phyloP scores from a whole-genome alignment of 768 basidiomycete species.

The Podaxis sp. region DNA sequence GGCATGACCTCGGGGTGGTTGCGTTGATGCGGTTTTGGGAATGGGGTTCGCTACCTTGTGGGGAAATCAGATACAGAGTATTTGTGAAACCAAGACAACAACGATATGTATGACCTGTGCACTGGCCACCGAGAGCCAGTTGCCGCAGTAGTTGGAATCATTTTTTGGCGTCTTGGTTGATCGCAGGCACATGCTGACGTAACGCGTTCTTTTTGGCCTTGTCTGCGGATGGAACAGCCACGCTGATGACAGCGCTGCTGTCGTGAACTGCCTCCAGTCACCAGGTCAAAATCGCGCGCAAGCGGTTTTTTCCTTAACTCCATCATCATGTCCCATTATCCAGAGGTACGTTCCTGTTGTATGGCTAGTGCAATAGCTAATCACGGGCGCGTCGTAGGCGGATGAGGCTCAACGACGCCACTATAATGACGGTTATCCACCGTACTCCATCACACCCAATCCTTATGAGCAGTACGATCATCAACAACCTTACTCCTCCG shows the following conservation, averaged over 20 bases:
- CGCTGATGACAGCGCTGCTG: background rate
- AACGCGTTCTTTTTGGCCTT: background rate
- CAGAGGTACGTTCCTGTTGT: conserved; percentile 24
- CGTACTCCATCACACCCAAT: conserved; percentile 40
- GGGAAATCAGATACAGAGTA: background rate
- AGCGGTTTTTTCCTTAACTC: background rate
- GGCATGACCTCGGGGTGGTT: background rate
- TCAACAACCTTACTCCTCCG: conserved; percentile 28
- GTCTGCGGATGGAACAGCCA: conserved; percentile 13
- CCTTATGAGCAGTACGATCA: conserved; percentile 43
- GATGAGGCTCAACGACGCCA: conserved; percentile 63
- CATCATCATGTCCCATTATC: conserved; percentile 33
- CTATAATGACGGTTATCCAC: conserved; percentile 68
- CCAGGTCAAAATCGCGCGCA: conserved; percentile 6
- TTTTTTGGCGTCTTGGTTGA: background rate
- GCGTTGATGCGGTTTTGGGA: background rate
- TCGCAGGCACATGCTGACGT: background rate
- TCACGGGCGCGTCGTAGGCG: conserved; percentile 38
- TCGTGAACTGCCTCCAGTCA: conserved; percentile 5
- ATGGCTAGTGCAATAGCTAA: background rate
- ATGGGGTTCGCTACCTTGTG: background rate
- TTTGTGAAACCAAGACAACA: background rate
- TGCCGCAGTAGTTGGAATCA: no score
- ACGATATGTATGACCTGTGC: background rate
- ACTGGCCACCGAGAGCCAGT: no score